Base-by-base conservation (phyloP, 805 yeast genomes). In the Lachancea meyersii region DNA sequence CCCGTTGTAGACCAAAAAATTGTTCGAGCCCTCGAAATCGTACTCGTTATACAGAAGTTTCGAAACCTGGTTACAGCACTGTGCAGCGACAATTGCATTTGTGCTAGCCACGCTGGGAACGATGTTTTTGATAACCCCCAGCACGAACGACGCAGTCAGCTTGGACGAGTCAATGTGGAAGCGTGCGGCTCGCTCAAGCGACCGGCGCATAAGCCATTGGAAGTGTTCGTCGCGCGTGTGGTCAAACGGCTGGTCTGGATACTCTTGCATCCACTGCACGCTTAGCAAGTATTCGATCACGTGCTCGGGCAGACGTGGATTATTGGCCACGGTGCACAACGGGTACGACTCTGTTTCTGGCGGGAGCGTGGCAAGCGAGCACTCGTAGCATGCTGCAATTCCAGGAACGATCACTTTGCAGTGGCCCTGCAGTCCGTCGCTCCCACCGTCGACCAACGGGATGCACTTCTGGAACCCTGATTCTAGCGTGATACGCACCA, bases 91-190 rank as follows among this genome's bases (percentile, higher is more conserved):
- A 18, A 91, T 74, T 2, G 97, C 95, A 60, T 93, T 91, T 0
- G 97, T 89, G 1, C 95, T 82, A 1, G 96, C 96, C 41, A 89
- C 85, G 1, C 96, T 89, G 0, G 98, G 98, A 8, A 91, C 83
- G 46, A 91, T 89, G 54, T 82, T 82, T 60, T 91, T 91, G 40
- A 87, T 86, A 26, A 91, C 94, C 0, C 97, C 97, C 40, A 86
- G 71, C 0, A 93, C 80, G 31, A 85, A 73, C 38, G 73, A 66
- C 45, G 76, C 72, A 0, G 91, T 83, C 9, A 91, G 86, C 0
- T 91, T 89, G 1, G 51, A 45, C n/a, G 38, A 14, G n/a, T 68
- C 70, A 35, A 91, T 91, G 1, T 75, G 73, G 58, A 80, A 87
- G 41, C 71, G 61, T 1, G 58, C 33, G 0, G 96, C 96, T 43